Evolutionary conservation across 2,329 filamentous ascomycete genomes (phyloP).

Genomic region (Aotearoamyces nothofagi): DNA sequence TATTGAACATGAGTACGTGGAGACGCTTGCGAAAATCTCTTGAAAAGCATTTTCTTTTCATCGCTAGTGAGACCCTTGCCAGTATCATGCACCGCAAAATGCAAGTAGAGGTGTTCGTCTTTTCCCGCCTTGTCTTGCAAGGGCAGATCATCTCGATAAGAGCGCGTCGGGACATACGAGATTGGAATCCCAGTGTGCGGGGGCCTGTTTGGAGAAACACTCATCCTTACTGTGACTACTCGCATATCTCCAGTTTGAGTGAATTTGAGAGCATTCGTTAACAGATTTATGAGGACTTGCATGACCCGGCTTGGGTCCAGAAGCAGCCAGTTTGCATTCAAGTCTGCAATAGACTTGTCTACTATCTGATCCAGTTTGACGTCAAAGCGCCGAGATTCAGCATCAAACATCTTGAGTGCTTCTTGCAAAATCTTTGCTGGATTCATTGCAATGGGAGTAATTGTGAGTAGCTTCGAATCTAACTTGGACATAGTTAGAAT

Average conservation of each 20-base stretch:
- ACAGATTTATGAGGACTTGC: conserved; percentile 64
- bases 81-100: conserved; percentile 58
- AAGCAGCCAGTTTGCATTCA: conserved; percentile 45
- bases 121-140: conserved; percentile 12
- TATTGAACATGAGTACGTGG: conserved; percentile 64
- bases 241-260: conserved; percentile 42
- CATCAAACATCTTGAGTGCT: conserved; percentile 62
- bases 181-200: neutral
- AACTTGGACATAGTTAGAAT: conserved; percentile 58
- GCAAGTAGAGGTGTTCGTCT: conserved; percentile 38
- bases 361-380: conserved; percentile 50
- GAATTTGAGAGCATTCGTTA: conserved; percentile 69
- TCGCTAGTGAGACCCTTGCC: conserved; percentile 53
- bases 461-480: conserved; percentile 57
- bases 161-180: conserved; percentile 5
- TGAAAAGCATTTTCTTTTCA: conserved; percentile 59
- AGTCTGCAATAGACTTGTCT: conserved; percentile 40
- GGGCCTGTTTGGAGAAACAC: neutral
- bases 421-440: conserved; percentile 50
- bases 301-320: conserved; percentile 59
- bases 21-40: conserved; percentile 62
- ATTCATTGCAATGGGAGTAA: conserved; percentile 55
- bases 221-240: conserved; percentile 26
- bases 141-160: conserved; percentile 17
- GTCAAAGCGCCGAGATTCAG: conserved; percentile 51